Percentiles rank a stretch among this genome's conserved stretches.
phyloP scores from a whole-genome alignment of 345 rosid species.

The Alliaria petiolata region DNA sequence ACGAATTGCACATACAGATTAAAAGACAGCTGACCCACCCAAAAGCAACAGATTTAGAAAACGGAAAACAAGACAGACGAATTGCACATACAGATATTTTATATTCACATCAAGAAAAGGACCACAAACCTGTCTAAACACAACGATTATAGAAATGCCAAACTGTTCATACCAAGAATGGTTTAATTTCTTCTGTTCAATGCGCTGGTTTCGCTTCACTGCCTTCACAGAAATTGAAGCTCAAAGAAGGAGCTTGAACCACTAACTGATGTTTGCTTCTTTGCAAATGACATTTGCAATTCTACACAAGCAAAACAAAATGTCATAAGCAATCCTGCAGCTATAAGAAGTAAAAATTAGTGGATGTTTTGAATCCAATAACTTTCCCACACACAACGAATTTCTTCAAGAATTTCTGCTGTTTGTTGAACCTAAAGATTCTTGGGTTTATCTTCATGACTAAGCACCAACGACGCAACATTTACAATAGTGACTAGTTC shows the following conservation, averaged over 20 bases:
- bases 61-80: not conserved
- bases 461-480: conserved; percentile 51
- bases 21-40: too few relatives aligned
- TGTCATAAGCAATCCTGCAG: not conserved
- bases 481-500: conserved; percentile 61
- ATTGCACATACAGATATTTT: too few relatives aligned
- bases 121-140: not conserved
- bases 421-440: conserved; percentile 58
- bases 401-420: conserved; percentile 56
- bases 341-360: not conserved
- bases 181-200: not conserved
- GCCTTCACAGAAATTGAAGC: not conserved
- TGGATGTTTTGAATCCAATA: conserved; percentile 24
- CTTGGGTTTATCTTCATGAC: conserved; percentile 44
- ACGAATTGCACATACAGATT: conserved; percentile 15
- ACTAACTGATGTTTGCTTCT: conserved; percentile 17
- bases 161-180: not conserved
- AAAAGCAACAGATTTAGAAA: conserved; percentile 8
- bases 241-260: not conserved
- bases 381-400: conserved; percentile 55
- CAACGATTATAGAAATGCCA: not conserved
- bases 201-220: not conserved
- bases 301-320: conserved; percentile 10
- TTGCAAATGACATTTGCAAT: conserved; percentile 24
- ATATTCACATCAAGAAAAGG: conserved; percentile 17